phyloP scores from a whole-genome alignment of 202 grass and related monocot species.

The Hordeum pubiflorum region DNA sequence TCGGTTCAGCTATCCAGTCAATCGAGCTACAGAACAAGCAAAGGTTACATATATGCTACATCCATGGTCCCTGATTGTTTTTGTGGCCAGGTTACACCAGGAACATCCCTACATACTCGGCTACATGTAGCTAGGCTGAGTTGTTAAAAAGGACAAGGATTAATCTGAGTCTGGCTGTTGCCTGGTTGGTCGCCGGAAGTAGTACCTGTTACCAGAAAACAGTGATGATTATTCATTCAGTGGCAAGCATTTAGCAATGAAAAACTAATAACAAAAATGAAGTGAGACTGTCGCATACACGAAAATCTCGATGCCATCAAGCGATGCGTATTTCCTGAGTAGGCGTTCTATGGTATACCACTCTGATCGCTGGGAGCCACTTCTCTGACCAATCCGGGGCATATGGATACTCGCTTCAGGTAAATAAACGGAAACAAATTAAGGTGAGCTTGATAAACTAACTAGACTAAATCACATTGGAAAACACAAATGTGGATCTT shows the following conservation, averaged over 20 bases:
- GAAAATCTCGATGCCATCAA: slow-evolving; percentile 64
- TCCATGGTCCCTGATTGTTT: background rate
- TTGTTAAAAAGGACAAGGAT: background rate
- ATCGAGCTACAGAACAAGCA: background rate
- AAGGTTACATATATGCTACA: background rate
- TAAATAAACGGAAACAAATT: slow-evolving; percentile 4
- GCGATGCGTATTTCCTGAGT: slow-evolving; percentile 76
- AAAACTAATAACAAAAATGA: background rate
- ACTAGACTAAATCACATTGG: background rate
- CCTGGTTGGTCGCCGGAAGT: slow-evolving; percentile 44
- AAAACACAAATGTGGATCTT: background rate
- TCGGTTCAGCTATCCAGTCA: background rate
- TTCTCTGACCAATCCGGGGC: slow-evolving; percentile 83
- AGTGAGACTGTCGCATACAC: slow-evolving; percentile 45
- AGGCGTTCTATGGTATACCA: slow-evolving; percentile 94
- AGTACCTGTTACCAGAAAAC: slow-evolving; percentile 48
- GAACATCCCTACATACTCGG: background rate
- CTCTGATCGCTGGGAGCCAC: slow-evolving; percentile 68
- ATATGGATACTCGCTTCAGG: slow-evolving; percentile 80
- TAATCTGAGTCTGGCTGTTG: slow-evolving; percentile 19
- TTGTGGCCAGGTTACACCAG: background rate
- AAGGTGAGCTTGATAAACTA: background rate
- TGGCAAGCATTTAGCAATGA: background rate
- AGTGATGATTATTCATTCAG: background rate
- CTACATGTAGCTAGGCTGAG: background rate